phyloP scores from a whole-genome alignment of 805 yeast genomes.

The Ogataea henricii region DNA sequence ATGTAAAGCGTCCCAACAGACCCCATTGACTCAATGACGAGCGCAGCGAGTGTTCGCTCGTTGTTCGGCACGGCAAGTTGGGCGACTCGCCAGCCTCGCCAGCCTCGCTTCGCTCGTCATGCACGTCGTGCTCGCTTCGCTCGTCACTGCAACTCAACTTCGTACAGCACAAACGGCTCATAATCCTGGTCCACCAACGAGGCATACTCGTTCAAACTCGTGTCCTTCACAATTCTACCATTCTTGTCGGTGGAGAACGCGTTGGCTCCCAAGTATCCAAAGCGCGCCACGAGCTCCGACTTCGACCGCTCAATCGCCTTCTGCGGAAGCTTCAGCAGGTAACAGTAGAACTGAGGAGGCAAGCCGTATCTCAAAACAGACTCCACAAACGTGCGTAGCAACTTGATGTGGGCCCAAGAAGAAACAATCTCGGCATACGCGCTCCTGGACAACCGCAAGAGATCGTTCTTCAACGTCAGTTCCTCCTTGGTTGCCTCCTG shows the following conservation, averaged over 20 bases:
- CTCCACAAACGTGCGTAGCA: conserved; percentile 87
- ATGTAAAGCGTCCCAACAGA: too few species aligned
- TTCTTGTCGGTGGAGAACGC: conserved; percentile 71
- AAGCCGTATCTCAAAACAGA: conserved; percentile 93
- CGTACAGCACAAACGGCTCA: conserved; percentile 92
- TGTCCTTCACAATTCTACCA: conserved; percentile 65
- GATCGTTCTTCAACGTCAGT: conserved; percentile 69
- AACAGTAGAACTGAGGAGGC: conserved; percentile 83
- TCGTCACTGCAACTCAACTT: conserved; percentile 42
- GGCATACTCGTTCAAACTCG: conserved; percentile 76
- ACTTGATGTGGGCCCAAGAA: conserved; percentile 89
- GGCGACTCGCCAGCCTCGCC: background rate
- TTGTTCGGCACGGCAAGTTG: too few species aligned
- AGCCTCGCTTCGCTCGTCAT: background rate
- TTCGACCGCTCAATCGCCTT: conserved; percentile 58
- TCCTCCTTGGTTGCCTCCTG: conserved; percentile 75
- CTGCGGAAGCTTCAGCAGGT: conserved; percentile 43
- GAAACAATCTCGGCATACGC: conserved; percentile 87
- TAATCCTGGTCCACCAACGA: conserved; percentile 92
- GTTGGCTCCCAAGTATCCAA: conserved; percentile 89
- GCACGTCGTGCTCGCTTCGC: background rate
- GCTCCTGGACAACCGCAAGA: conserved; percentile 78
- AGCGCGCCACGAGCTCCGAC: conserved; percentile 67
- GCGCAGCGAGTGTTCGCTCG: background rate
- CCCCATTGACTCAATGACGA: background rate